phyloP scores from a whole-genome alignment of 2,329 filamentous ascomycete genomes.

The Talaromyces sp. region DNA sequence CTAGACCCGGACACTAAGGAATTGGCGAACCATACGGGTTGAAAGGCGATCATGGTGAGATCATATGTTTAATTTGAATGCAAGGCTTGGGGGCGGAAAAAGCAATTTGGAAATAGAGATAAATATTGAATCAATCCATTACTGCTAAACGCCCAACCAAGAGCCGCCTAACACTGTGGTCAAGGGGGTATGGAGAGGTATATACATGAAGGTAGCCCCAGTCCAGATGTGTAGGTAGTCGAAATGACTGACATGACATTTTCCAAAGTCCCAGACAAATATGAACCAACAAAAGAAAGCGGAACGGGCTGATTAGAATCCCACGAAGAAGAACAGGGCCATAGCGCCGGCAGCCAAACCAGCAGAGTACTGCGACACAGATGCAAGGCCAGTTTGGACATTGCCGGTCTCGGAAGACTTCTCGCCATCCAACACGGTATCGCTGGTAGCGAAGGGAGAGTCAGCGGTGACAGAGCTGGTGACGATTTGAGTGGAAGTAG shows the following conservation, averaged over 20 bases:
- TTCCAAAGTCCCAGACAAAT: background rate
- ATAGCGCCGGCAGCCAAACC: constrained; percentile 36
- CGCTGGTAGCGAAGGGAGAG: constrained; percentile 10
- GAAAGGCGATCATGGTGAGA: background rate
- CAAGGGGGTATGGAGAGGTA: constrained; percentile 24
- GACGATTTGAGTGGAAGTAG: constrained; percentile 16
- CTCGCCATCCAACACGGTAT: constrained; percentile 14
- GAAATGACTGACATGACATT: constrained; percentile 8
- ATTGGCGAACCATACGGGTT: background rate
- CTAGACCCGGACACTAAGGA: constrained; percentile 6
- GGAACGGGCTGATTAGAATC: constrained; percentile 17
- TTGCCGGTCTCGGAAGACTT: constrained; percentile 13
- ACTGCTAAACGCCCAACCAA: constrained; percentile 18
- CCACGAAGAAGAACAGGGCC: constrained; percentile 37
- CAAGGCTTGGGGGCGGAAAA: too few relatives aligned
- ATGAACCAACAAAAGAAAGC: background rate
- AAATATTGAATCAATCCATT: background rate
- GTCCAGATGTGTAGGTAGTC: constrained; percentile 1
- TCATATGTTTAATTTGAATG: background rate
- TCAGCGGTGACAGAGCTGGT: constrained; percentile 11
- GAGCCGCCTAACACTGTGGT: constrained; percentile 18
- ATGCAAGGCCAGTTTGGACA: constrained; percentile 25
- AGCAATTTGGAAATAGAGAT: background rate
- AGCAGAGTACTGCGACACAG: constrained; percentile 32
- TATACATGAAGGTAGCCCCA: constrained; percentile 24